These are phyloP conservation scores for Eucalyptus sp. DNA, from an alignment of 345 rosid species.

Conservation along the genomic window DNA sequence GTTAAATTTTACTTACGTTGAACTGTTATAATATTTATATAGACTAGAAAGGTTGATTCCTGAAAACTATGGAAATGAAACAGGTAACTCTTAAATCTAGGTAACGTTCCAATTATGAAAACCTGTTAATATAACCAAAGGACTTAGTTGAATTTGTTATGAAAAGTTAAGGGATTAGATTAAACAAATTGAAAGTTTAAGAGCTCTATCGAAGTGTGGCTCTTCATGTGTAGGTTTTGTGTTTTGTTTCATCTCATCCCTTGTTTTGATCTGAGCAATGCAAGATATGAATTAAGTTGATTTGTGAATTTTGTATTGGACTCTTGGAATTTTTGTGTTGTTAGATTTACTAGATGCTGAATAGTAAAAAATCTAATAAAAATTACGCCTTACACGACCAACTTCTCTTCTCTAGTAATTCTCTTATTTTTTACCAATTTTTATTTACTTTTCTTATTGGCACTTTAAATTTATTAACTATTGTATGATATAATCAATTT, in stretches of 20 bases:
- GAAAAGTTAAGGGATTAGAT: not conserved
- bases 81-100: not conserved
- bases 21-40: too few species aligned
- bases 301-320: not conserved
- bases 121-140: not conserved
- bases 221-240: not conserved
- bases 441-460: not conserved
- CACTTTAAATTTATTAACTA: not conserved
- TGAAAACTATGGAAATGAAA: too few species aligned
- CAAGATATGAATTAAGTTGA: not conserved
- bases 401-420: not conserved
- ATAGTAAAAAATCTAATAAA: constrained; percentile 1
- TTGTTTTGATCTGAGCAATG: not conserved
- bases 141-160: not conserved
- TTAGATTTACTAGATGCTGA: constrained; percentile 5
- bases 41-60: too few species aligned
- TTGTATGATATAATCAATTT: not conserved
- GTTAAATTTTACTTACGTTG: too few species aligned
- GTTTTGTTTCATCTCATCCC: not conserved
- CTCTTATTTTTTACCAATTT: not conserved
- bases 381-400: not conserved
- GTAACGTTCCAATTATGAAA: not conserved
- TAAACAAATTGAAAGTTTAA: too few species aligned
- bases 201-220: not conserved
- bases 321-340: not conserved